Conservation (phyloP, 768 basidiomycete species). For the Tylopilus sp. region DNA sequence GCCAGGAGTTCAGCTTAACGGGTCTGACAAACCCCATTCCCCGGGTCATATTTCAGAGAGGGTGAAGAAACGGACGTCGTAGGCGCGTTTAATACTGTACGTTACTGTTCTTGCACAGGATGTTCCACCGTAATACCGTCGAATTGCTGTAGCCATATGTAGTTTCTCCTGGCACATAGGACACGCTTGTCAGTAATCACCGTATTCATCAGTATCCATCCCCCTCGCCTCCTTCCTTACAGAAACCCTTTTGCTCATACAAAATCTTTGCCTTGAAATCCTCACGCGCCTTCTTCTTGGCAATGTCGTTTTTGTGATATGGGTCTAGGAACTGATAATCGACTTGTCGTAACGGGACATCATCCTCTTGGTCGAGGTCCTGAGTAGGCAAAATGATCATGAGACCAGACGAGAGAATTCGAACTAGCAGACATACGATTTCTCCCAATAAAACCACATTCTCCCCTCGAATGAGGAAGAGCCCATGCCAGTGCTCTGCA, state of each 20-base stretch:
- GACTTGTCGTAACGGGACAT: constrained; percentile 72
- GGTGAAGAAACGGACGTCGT: constrained; percentile 53
- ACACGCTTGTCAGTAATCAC: constrained; percentile 7
- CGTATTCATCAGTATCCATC: constrained; percentile 71
- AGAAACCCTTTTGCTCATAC: constrained; percentile 84
- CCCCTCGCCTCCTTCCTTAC: constrained; percentile 93
- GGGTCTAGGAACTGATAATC: constrained; percentile 68
- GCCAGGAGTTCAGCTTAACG: constrained; percentile 44
- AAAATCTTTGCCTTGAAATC: constrained; percentile 80
- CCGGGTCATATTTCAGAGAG: constrained; percentile 50
- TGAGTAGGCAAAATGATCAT: constrained; percentile 30
- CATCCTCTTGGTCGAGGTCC: constrained; percentile 94
- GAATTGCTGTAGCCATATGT: constrained; percentile 14
- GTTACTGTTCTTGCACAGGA: constrained; percentile 23
- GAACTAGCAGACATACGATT: constrained; percentile 61
- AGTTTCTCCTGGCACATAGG: constrained; percentile 1
- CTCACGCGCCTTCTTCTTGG: constrained; percentile 75
- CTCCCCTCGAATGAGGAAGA: constrained; percentile 95
- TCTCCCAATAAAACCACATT: constrained; percentile 97
- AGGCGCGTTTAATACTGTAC: constrained; percentile 19
- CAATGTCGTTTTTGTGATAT: constrained; percentile 70
- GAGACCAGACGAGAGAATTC: constrained; percentile 1
- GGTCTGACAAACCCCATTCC: constrained; percentile 35
- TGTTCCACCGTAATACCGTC: constrained; percentile 8
- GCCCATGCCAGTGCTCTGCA: constrained; percentile 83